These are phyloP conservation scores for Pseudogymnoascus sp. DNA, from an alignment of 2,329 filamentous ascomycete genomes.

Conservation along the genomic window DNA sequence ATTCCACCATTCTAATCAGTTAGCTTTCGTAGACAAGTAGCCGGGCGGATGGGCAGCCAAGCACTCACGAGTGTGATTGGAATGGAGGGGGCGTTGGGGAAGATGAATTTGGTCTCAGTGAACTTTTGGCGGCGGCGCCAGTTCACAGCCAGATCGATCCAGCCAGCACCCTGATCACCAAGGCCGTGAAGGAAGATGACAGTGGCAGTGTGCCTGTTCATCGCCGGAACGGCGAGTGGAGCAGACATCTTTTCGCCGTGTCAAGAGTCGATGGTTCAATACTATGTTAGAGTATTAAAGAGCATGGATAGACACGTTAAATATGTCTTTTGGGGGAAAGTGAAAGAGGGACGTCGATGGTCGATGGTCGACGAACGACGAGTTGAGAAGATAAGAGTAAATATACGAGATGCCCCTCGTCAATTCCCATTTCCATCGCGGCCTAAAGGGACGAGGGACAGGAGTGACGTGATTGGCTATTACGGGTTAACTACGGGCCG, in stretches of 20 bases:
- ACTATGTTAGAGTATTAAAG: not conserved
- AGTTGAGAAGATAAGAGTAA: not conserved
- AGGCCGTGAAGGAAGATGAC: slow-evolving; percentile 92
- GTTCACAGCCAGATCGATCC: slow-evolving; percentile 78
- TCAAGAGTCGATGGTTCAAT: not conserved
- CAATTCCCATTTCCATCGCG: not conserved
- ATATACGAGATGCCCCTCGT: slow-evolving; percentile 3
- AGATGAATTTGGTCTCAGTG: slow-evolving; percentile 85
- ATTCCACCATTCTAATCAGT: slow-evolving; percentile 60
- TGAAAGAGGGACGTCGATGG: not conserved
- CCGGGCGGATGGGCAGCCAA: slow-evolving; percentile 9
- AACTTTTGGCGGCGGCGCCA: slow-evolving; percentile 76
- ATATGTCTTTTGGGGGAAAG: not conserved
- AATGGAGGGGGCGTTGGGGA: slow-evolving; percentile 83
- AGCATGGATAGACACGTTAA: not conserved
- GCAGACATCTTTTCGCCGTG: slow-evolving; percentile 22
- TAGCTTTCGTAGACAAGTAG: not conserved
- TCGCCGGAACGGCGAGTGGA: slow-evolving; percentile 65
- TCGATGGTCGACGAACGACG: not conserved
- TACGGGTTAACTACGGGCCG: not conserved
- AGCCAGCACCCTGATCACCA: slow-evolving; percentile 74
- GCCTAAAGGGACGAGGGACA: slow-evolving; percentile 1
- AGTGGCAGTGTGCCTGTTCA: slow-evolving; percentile 81
- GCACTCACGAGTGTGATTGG: slow-evolving; percentile 71
- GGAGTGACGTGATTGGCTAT: not conserved